Evolutionary conservation across 331 rosid genomes (phyloP), one percentile per base, ranked within the genome.

Genomic region (Phaseolus coccineus): DNA sequence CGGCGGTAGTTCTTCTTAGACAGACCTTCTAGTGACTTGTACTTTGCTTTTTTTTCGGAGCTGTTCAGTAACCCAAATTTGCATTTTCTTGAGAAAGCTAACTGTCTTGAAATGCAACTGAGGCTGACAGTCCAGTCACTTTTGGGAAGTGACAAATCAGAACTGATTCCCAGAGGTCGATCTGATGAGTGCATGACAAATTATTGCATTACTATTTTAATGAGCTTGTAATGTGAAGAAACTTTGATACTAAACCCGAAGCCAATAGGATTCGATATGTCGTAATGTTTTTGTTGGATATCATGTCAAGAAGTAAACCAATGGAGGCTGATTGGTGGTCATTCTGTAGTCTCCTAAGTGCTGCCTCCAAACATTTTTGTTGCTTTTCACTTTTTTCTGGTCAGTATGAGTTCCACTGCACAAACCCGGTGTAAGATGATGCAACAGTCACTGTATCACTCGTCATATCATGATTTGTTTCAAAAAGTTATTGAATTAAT

Each of bases 1-100:
- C 42, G 85, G 90, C 10, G 77, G 75, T 50, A 80, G 51, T 62
- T 66, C 89, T 74, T 79, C 80, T 46, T 80, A 80, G 83, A 63
- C 57, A 64, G 39, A 76, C 57, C 46, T 63, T 8, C 31, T 30
- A 48, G 22, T 68, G 52, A 10, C 68, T 42, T 59, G 19, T 10
- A 81, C 28, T 7, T 80, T 73, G 53, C 27, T 19, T 51, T 47
- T 67, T 19, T 48, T 68, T 28, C 28, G 51, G 66, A 63, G 65
- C 80, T 73, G 68, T 58, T 80, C 14, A 6, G 77, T 46, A 28
- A 16, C 77, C 69, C 55, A 67, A 5, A 50, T 59, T 33, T 37
- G 12, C 79, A 62, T 56, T 69, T 74, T 67, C 57, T 25, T 64
- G 44, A 58, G 66, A 68, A 70, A 79, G 75, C 35, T 44, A n/a